Evolutionary conservation across 2,329 filamentous ascomycete genomes (phyloP).

Genomic region (Botrytis squamosa): DNA sequence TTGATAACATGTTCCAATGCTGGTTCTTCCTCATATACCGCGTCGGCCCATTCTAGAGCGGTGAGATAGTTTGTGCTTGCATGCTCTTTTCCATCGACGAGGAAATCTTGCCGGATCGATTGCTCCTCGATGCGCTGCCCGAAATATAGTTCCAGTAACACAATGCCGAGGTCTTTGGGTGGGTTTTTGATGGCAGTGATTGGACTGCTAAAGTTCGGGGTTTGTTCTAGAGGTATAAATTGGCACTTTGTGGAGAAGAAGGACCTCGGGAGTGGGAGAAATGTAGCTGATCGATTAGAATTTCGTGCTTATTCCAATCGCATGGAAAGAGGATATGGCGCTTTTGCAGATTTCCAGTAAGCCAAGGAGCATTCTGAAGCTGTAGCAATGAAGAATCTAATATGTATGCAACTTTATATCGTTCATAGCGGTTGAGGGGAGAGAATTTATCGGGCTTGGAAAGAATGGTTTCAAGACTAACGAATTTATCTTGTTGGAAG

Average conservation of each 20-base stretch:
- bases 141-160: conserved; percentile 35
- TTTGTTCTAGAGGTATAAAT: not conserved
- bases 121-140: conserved; percentile 32
- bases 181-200: conserved; percentile 22
- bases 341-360: conserved; percentile 29
- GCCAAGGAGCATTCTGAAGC: conserved; percentile 33
- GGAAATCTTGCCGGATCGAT: conserved; percentile 22
- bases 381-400: conserved; percentile 32
- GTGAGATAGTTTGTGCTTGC: conserved; percentile 28
- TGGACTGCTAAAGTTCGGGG: not conserved
- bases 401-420: conserved; percentile 31
- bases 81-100: conserved; percentile 27
- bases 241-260: conserved; percentile 21
- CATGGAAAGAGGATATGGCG: conserved; percentile 31
- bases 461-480: conserved; percentile 30
- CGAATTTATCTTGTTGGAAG: not conserved
- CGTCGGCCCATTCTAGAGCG: conserved; percentile 29
- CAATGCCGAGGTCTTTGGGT: conserved; percentile 29
- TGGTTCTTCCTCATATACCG: conserved; percentile 30
- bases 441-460: not conserved
- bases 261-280: conserved; percentile 15
- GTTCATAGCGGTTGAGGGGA: conserved; percentile 27
- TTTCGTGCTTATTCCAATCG: conserved; percentile 19
- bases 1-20: conserved; percentile 27
- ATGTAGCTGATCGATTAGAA: conserved; percentile 30